Percentiles rank a stretch among this genome's conserved stretches.
phyloP scores from a whole-genome alignment of 495 filamentous ascomycete species.

The Ascobolus immersus region DNA sequence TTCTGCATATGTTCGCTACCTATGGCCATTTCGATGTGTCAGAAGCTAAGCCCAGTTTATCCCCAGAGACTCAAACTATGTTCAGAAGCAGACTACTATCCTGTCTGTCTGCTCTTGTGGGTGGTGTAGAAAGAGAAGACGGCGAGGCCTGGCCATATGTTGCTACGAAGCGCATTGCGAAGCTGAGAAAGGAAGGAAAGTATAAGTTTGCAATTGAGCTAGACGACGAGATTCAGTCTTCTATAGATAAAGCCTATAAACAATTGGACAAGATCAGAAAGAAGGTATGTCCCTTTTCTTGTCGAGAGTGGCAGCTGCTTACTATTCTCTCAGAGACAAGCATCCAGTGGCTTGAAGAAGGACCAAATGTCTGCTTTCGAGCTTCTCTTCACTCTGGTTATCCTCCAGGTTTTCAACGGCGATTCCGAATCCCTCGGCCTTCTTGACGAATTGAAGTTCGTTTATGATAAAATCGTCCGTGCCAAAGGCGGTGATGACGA shows the following conservation, averaged over 20 bases:
- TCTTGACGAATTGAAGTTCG: conserved; percentile 45
- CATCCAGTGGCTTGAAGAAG: too few relatives aligned
- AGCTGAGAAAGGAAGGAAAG: conserved; percentile 19
- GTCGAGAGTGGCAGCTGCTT: too few relatives aligned
- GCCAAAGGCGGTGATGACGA: conserved; percentile 20
- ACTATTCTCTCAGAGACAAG: too few relatives aligned
- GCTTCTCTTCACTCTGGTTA: conserved; percentile 58
- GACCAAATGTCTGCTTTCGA: conserved; percentile 38
- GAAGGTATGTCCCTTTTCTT: conserved; percentile 18
- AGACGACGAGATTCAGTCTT: conserved; percentile 32
- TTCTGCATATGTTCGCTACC: conserved; percentile 17
- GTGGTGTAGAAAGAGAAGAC: conserved; percentile 33
- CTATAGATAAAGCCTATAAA: conserved; percentile 35
- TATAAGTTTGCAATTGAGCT: conserved; percentile 30
- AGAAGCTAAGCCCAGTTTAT: conserved; percentile 1
- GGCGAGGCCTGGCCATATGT: conserved; percentile 21
- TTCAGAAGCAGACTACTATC: conserved; percentile 43
- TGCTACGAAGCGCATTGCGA: conserved; percentile 26
- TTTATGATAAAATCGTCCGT: conserved; percentile 34
- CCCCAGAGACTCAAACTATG: conserved; percentile 28
- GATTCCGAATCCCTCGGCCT: conserved; percentile 58
- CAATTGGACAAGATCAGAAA: conserved; percentile 43
- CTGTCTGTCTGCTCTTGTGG: conserved; percentile 36
- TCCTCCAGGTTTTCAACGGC: conserved; percentile 72
- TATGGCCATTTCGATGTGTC: conserved; percentile 21